Conservation (phyloP, 2,329 filamentous ascomycete species). For the Ophiostoma sp. region DNA sequence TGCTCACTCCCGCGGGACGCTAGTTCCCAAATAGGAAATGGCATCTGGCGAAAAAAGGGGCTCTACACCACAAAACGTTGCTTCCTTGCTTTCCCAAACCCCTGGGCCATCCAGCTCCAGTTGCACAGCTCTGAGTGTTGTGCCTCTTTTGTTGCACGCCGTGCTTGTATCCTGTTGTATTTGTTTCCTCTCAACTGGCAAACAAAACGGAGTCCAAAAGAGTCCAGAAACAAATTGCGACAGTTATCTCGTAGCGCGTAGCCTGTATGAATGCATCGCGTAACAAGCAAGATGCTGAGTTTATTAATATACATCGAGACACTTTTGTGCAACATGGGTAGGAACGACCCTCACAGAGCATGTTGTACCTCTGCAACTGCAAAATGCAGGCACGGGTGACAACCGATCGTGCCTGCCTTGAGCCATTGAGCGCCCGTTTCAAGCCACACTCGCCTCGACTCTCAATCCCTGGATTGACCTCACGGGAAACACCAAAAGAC, state of each 20-base stretch:
- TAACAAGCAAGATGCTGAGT: not conserved
- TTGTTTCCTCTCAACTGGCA: not conserved
- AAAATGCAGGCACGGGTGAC: not conserved
- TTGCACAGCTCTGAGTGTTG: not conserved
- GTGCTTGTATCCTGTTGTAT: not conserved
- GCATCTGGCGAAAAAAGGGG: slow-evolving; percentile 11
- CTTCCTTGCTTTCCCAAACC: slow-evolving; percentile 12
- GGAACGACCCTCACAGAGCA: not conserved
- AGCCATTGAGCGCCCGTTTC: slow-evolving; percentile 1
- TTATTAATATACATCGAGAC: not conserved
- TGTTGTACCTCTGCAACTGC: not conserved
- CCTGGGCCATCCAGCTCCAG: not conserved
- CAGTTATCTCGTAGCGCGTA: not conserved
- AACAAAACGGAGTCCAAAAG: not conserved
- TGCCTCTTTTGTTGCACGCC: not conserved
- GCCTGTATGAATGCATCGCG: not conserved
- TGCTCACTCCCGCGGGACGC: slow-evolving; percentile 6
- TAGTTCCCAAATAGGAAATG: slow-evolving; percentile 19
- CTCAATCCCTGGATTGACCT: not conserved
- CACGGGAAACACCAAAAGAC: not conserved
- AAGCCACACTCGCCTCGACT: slow-evolving; percentile 9
- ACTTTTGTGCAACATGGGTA: not conserved
- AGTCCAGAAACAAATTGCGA: not conserved
- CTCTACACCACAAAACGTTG: slow-evolving; percentile 16
- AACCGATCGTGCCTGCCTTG: slow-evolving; percentile 1